Base-by-base conservation (phyloP, 371 early-diverging fungal genomes). In the Rhizopus arrhizus region DNA sequence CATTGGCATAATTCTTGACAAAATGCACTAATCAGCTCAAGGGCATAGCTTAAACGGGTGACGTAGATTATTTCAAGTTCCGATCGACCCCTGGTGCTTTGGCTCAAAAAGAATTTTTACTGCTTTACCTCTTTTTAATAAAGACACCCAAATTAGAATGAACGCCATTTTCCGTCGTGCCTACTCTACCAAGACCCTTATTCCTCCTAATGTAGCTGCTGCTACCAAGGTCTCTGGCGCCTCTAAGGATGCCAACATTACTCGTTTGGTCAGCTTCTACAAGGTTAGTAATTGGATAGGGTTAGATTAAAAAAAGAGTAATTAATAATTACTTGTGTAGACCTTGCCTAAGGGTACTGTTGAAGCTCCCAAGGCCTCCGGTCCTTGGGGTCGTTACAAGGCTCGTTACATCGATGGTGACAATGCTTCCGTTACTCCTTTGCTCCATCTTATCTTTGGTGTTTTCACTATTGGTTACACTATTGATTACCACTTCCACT, bases 401-500 rank as follows among this genome's bases (percentile, higher is more conserved):
- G 85, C 83, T 58, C 80, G 80, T 66, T 80, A 85, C 78, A 83
- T 85, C 71, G 85, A 85, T 52, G 85, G 85, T 68, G 84, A 85
- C 48, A 85, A 85, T 64, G 75, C 85, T 31, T 69, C 70, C 61
- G 73, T 81, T 62, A 77, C 83, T 64, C 85, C 85, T 57, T 71
- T 83, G 65, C 65, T 82, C 66, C 84, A 83, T 67, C 67, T 72
- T 61, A 70, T 85, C 51, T 75, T 73, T 56, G 83, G 73, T 71
- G 68, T 85, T 80, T 79, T 82, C 58, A 70, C 66, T 64, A 59
- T 71, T 66, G 80, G 80, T 61, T 85, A 85, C 73, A 76, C 77
- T 70, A 82, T 85, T 50, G 85, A 85, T 70, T 85, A 85, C 70
- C 82, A 85, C 75, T 85, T 85, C 85, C 85, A 85, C 81, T 79